These are phyloP conservation scores for Sporopachydermia lactativora DNA, from an alignment of 805 yeast genomes.

Conservation along the genomic window DNA sequence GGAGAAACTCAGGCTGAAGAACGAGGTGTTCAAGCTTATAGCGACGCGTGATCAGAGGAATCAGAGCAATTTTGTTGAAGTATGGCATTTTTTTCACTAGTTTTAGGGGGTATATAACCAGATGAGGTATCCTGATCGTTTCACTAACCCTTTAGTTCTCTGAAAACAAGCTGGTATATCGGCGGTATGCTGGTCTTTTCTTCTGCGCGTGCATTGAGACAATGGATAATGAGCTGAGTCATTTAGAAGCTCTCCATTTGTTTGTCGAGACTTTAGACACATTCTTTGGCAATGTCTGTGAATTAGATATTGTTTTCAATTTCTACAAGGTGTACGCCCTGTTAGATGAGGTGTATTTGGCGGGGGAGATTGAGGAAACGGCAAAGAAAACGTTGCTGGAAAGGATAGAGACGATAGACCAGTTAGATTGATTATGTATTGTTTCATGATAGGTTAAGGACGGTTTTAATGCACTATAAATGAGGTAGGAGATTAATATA, in stretches of 20 bases:
- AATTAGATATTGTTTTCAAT: conserved; percentile 83
- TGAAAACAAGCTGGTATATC: conserved; percentile 57
- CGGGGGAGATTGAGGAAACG: conserved; percentile 85
- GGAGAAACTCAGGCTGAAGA: conserved; percentile 33
- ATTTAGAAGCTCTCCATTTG: conserved; percentile 72
- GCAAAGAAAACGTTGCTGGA: conserved; percentile 54
- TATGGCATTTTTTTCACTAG: too few species aligned
- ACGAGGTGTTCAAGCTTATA: conserved; percentile 64
- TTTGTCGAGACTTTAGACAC: conserved; percentile 81
- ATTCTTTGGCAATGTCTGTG: conserved; percentile 85
- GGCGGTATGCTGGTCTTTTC: conserved; percentile 85
- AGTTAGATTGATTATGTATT: conserved; percentile 40
- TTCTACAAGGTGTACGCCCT: conserved; percentile 74
- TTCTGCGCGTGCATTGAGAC: conserved; percentile 74
- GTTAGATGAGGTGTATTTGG: conserved; percentile 75
- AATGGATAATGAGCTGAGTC: conserved; percentile 71
- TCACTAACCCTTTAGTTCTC: conserved; percentile 27
- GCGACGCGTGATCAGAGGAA: conserved; percentile 73
- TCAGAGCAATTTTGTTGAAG: conserved; percentile 69
- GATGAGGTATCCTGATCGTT: too few species aligned
- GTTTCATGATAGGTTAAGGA: too few species aligned
- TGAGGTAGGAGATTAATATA: too few species aligned
- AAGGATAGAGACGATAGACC: conserved; percentile 51
- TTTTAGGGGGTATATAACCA: conserved; percentile 9
- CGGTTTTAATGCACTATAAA: too few species aligned